Evolutionary conservation across 305 asterid species (phyloP).

Genomic region (Caryopteris hybrid): DNA sequence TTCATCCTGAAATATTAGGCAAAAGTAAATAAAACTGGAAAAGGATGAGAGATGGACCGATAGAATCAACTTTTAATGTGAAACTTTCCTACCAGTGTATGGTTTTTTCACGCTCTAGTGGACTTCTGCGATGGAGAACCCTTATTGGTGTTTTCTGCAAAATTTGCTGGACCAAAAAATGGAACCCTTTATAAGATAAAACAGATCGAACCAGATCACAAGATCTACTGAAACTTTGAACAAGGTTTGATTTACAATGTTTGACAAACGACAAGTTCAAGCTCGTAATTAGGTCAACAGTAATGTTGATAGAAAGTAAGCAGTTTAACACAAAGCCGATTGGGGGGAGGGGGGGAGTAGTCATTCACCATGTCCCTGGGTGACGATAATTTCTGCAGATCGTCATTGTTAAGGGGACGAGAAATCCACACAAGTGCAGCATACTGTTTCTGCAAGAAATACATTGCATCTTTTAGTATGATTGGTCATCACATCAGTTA

Average conservation of each 20-base stretch:
- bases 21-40: constrained; percentile 19
- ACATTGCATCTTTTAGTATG: background rate
- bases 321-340: background rate
- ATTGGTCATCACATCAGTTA: constrained; percentile 8
- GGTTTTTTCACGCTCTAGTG: constrained; percentile 70
- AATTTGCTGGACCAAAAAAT: constrained; percentile 53
- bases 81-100: constrained; percentile 65
- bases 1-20: constrained; percentile 61
- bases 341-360: background rate
- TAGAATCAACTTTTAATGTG: background rate
- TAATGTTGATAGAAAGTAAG: background rate
- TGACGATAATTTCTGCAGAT: constrained; percentile 45
- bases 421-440: constrained; percentile 91
- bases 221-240: background rate
- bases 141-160: constrained; percentile 89
- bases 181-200: constrained; percentile 1
- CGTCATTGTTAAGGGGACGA: constrained; percentile 56
- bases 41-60: background rate
- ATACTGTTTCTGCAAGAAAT: constrained; percentile 70
- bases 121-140: constrained; percentile 98
- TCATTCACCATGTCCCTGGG: constrained; percentile 52
- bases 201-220: background rate
- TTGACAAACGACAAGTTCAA: background rate
- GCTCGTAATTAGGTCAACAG: background rate
- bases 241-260: background rate